These are phyloP conservation scores for Alternaria sp. DNA, from an alignment of 2,329 filamentous ascomycete species.

Conservation along the genomic window DNA sequence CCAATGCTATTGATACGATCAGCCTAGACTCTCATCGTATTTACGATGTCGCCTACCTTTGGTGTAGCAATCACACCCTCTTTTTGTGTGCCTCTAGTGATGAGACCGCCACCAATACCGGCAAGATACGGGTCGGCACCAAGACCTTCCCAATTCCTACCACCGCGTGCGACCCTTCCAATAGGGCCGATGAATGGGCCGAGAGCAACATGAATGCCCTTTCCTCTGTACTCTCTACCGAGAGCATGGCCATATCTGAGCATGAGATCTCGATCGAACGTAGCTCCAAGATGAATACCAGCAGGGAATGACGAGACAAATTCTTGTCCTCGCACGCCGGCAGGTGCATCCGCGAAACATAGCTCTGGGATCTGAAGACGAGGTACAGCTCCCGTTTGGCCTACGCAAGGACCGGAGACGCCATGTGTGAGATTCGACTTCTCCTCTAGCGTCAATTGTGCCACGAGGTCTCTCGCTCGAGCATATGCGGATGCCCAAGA, in stretches of 20 bases:
- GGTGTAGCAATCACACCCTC: conserved; percentile 50
- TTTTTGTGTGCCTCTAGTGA: conserved; percentile 61
- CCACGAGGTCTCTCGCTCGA: conserved; percentile 49
- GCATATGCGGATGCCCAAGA: conserved; percentile 38
- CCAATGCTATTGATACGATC: conserved; percentile 41
- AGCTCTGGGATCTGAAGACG: conserved; percentile 47
- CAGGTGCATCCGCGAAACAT: conserved; percentile 49
- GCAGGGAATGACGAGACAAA: conserved; percentile 43
- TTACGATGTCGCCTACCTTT: conserved; percentile 12
- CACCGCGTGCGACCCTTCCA: conserved; percentile 73
- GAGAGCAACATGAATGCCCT: conserved; percentile 73
- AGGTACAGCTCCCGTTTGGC: conserved; percentile 46
- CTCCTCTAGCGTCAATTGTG: conserved; percentile 51
- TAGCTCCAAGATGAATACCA: conserved; percentile 62
- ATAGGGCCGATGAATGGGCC: conserved; percentile 74
- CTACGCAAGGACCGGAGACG: conserved; percentile 40
- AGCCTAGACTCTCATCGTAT: conserved; percentile 25
- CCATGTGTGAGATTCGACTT: conserved; percentile 52
- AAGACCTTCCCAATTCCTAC: conserved; percentile 77
- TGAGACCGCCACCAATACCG: conserved; percentile 57
- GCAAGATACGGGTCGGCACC: conserved; percentile 71
- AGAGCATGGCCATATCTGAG: conserved; percentile 70
- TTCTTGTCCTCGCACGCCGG: conserved; percentile 41
- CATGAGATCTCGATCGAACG: conserved; percentile 74
- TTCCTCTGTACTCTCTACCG: conserved; percentile 73